Conservation (phyloP, 371 early-diverging fungal species). For the Catenaria anguillulae region DNA sequence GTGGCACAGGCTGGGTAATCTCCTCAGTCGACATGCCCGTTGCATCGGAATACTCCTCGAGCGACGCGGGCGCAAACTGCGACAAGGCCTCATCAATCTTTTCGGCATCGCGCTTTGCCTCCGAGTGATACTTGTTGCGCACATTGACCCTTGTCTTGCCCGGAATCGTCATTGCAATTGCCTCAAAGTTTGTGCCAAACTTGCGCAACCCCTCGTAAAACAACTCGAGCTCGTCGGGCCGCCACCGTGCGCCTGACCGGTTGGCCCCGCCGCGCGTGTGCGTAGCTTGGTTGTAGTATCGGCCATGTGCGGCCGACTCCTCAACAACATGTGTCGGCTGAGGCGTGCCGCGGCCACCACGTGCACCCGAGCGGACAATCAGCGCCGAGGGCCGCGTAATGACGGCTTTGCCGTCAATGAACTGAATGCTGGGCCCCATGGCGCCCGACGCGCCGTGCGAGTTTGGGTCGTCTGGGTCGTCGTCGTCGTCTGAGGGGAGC, state of each 20-base stretch:
- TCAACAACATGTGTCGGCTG: not conserved
- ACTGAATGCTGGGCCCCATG: not conserved
- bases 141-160: not conserved
- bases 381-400: not conserved
- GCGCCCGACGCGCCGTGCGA: not conserved
- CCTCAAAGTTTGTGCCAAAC: not conserved
- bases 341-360: not conserved
- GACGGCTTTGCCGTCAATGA: not conserved
- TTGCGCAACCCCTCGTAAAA: not conserved
- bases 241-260: not conserved
- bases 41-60: not conserved
- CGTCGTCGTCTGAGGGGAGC: not conserved
- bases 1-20: not conserved
- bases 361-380: not conserved
- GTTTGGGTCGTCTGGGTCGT: not conserved
- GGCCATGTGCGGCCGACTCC: not conserved
- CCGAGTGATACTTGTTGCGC: slow-evolving; percentile 1
- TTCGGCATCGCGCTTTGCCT: not conserved
- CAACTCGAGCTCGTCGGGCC: not conserved
- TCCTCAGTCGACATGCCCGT: not conserved
- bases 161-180: not conserved
- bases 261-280: not conserved
- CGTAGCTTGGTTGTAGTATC: not conserved
- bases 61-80: not conserved
- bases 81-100: not conserved